Evolutionary conservation across 108 stramenopile genomes (phyloP), one percentile per base, ranked within the genome.

Genomic region (Aureococcus anophagefferens): DNA sequence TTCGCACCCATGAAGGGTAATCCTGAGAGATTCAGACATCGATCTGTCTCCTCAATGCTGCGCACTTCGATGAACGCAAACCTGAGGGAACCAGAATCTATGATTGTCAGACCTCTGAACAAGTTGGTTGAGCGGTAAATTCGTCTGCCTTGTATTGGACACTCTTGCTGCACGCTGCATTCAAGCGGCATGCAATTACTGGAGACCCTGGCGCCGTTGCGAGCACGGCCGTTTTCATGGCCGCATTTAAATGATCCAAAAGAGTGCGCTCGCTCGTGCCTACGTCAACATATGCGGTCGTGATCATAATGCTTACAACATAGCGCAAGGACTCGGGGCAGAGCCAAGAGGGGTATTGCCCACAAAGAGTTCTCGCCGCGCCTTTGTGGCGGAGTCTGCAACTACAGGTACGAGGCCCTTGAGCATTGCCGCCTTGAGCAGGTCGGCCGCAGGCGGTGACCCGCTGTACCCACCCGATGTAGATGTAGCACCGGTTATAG

Each of bases 331-430:
- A n/a, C n/a, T n/a, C n/a, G n/a, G n/a, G n/a, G n/a, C n/a, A n/a
- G n/a, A n/a, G n/a, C n/a, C n/a, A n/a, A n/a, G n/a, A 21, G 93
- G 92, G 25, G 92, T 93, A 69, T 96, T 96, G 25, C 94, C 94
- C 7, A 96, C 90, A 72, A 96, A 96, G 21, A 96, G 79, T 75
- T 96, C 95, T 32, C 93, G 82, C 62, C 70, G 59, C 13, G 74
- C 75, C 68, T 77, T 77, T 11, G 51, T 59, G 7, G 51, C 14
- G 7, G 51, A 1, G 51, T 59, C 51, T 1, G 25, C 21, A 3
- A 4, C 3, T 11, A 59, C 3, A 1, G 51, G 51, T 11, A 59
- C 51, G 25, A 59, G 51, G 25, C 51, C 51, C 51, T 25, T 28
- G 7, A 9, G 51, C 51, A 25, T 25, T 1, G 51, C 51, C 51